Conservation (phyloP, 1,284 basidiomycete genomes). For the Coniferiporia weirii region DNA sequence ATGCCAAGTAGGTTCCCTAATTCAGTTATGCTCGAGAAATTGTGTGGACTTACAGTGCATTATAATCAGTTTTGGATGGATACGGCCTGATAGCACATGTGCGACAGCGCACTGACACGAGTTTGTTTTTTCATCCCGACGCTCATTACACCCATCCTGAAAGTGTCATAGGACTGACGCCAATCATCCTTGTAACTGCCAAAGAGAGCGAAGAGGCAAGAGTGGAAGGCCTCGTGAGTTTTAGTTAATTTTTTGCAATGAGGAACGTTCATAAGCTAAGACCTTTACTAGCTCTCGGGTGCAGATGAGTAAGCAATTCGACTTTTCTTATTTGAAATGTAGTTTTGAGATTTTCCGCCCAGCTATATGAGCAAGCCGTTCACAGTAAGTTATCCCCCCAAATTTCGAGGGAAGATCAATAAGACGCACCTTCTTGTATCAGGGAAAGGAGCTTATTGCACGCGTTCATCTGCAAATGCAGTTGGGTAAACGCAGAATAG, state of each 20-base stretch:
- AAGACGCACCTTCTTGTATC: not conserved
- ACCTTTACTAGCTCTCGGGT: slow-evolving; percentile 27
- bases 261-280: not conserved
- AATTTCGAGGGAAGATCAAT: not conserved
- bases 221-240: slow-evolving; percentile 24
- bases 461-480: slow-evolving; percentile 28
- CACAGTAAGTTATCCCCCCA: slow-evolving; percentile 2
- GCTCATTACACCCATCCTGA: not conserved
- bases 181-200: slow-evolving; percentile 28
- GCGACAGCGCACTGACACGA: slow-evolving; percentile 20
- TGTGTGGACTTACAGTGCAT: not conserved
- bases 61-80: slow-evolving; percentile 20
- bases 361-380: slow-evolving; percentile 29
- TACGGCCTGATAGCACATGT: slow-evolving; percentile 26
- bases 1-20: slow-evolving; percentile 27
- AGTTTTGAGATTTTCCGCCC: not conserved
- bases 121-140: slow-evolving; percentile 1
- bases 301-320: slow-evolving; percentile 30
- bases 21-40: not conserved
- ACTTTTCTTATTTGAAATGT: not conserved
- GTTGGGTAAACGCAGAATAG: slow-evolving; percentile 25
- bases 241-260: not conserved
- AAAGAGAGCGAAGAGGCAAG: slow-evolving; percentile 25
- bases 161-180: slow-evolving; percentile 20
- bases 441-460: slow-evolving; percentile 34